phyloP scores from a whole-genome alignment of 352 stramenopile genomes.

The Globisporangium uncinulatum region DNA sequence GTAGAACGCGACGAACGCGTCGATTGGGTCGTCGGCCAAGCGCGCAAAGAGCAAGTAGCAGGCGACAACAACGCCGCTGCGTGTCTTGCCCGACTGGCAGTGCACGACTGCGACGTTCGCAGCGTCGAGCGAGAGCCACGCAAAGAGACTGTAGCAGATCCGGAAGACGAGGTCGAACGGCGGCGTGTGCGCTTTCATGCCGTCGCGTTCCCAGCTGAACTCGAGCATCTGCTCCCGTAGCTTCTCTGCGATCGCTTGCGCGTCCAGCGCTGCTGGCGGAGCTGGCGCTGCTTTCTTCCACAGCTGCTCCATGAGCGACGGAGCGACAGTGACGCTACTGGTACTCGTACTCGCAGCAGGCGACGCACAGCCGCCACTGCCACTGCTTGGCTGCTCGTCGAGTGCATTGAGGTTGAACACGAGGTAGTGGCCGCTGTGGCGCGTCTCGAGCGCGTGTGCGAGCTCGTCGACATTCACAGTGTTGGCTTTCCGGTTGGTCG shows the following conservation, averaged over 20 bases:
- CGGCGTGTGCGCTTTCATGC: conserved; percentile 80
- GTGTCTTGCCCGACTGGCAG: conserved; percentile 91
- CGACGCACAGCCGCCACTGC: background rate
- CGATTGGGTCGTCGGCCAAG: conserved; percentile 55
- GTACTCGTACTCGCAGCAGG: background rate
- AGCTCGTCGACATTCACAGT: conserved; percentile 71
- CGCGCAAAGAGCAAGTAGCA: conserved; percentile 90
- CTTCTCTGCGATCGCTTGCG: conserved; percentile 31
- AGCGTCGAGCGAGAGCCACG: conserved; percentile 84
- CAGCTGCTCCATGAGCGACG: conserved; percentile 13
- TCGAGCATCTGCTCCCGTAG: conserved; percentile 82
- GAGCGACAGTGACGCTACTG: background rate
- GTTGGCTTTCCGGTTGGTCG: conserved; percentile 71
- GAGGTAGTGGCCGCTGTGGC: conserved; percentile 59
- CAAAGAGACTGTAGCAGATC: conserved; percentile 91
- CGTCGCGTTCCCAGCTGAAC: conserved; percentile 76
- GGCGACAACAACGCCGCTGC: conserved; percentile 89
- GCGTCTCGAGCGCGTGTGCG: conserved; percentile 41
- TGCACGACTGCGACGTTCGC: conserved; percentile 84
- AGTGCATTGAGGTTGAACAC: conserved; percentile 79
- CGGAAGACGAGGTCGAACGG: conserved; percentile 83
- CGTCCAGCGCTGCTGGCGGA: too few relatives aligned
- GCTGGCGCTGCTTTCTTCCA: background rate
- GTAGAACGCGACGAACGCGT: conserved; percentile 92
- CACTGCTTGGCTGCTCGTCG: conserved; percentile 18